A percentile compares a stretch with the other conserved stretches of the same genome.
Conservation (phyloP, 805 yeast genomes). For the Kockiozyma suomiensis region DNA sequence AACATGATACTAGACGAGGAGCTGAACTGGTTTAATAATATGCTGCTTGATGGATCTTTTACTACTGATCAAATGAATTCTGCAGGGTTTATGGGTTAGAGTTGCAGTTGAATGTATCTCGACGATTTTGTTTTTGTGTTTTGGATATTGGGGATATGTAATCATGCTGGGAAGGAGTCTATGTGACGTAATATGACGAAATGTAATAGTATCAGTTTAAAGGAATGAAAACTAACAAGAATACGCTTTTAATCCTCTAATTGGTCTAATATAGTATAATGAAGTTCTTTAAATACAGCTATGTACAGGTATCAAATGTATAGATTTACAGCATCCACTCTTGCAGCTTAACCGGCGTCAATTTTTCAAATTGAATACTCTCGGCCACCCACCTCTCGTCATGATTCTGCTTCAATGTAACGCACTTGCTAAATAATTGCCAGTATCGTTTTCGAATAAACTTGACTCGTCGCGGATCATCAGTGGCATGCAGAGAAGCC, state of each 20-base stretch:
- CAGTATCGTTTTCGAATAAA: slow-evolving; percentile 10
- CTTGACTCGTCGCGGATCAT: not conserved
- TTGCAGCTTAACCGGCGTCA: not conserved
- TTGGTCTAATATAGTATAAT: not conserved
- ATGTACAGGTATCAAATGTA: not conserved
- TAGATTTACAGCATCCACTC: slow-evolving; percentile 17
- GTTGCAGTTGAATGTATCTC: not conserved
- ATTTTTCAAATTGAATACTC: not conserved
- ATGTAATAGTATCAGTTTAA: no score
- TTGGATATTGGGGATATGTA: no score
- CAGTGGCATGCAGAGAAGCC: no score
- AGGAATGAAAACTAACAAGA: no score
- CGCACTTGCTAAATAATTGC: not conserved
- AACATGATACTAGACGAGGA: not conserved
- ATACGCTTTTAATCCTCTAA: no score
- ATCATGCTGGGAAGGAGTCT: no score
- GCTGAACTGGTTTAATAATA: not conserved
- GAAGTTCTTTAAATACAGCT: no score
- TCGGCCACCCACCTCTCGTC: slow-evolving; percentile 7
- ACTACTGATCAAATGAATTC: not conserved
- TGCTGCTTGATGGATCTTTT: not conserved
- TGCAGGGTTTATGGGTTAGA: not conserved
- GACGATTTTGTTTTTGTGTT: no score
- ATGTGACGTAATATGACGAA: no score
- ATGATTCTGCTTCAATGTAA: not conserved